These are phyloP conservation scores for Garcia nutans DNA, from an alignment of 345 rosid species.

Conservation along the genomic window DNA sequence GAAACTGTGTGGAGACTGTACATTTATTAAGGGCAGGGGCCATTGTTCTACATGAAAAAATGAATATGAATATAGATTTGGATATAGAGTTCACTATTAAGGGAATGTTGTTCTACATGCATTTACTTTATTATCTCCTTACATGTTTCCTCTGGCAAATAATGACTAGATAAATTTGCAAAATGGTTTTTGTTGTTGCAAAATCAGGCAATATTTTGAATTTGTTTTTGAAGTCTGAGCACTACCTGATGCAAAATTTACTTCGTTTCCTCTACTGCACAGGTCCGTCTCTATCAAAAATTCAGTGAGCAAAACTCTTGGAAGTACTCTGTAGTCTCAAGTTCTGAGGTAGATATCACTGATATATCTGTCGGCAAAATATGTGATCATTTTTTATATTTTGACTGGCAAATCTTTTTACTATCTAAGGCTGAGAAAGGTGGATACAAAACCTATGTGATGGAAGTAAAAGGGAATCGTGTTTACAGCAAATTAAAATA, in stretches of 20 bases:
- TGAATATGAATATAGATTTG: not conserved
- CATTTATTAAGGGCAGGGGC: not conserved
- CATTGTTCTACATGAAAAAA: too few species aligned
- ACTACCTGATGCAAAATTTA: slow-evolving; percentile 18
- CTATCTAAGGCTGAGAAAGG: slow-evolving; percentile 79
- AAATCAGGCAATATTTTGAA: not conserved
- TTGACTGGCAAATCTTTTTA: slow-evolving; percentile 16
- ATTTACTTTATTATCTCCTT: not conserved
- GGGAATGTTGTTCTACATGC: not conserved
- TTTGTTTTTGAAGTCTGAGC: slow-evolving; percentile 1
- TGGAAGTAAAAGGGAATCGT: slow-evolving; percentile 81
- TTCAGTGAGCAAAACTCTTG: slow-evolving; percentile 82
- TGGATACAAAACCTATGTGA: slow-evolving; percentile 90
- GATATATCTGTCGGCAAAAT: not conserved
- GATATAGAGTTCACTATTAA: not conserved
- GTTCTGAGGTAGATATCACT: slow-evolving; percentile 64
- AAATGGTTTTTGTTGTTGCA: not conserved
- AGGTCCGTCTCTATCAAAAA: slow-evolving; percentile 91
- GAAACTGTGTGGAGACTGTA: not conserved
- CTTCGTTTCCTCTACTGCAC: slow-evolving; percentile 23
- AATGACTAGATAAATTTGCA: not conserved
- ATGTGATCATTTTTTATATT: slow-evolving; percentile 14
- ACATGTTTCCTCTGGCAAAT: not conserved
- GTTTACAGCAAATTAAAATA: slow-evolving; percentile 93
- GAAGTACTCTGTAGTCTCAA: slow-evolving; percentile 58